phyloP scores from a whole-genome alignment of 495 filamentous ascomycete species.

The Lophium mytilinum region DNA sequence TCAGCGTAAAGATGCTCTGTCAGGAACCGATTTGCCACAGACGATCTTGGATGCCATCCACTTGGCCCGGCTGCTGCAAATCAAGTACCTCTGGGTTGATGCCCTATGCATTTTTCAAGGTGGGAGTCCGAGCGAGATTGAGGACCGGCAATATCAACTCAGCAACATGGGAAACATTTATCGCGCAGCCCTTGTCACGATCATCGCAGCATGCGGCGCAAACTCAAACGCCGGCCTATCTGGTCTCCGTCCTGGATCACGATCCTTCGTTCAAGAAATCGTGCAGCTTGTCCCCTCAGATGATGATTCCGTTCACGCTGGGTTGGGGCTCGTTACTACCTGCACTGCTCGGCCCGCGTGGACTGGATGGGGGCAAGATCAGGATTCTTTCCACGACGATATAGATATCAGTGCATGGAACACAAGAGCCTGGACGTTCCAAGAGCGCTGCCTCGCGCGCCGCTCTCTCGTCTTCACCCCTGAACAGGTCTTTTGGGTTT shows the following conservation, averaged over 20 bases:
- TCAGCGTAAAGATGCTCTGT: not conserved
- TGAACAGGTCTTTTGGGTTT: not conserved
- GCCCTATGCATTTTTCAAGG: conserved; percentile 6
- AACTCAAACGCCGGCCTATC: not conserved
- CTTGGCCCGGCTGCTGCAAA: not conserved
- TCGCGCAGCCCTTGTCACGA: not conserved
- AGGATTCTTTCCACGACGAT: not conserved
- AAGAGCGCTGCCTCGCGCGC: not conserved
- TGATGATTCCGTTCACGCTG: not conserved
- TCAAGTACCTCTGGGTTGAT: conserved; percentile 5
- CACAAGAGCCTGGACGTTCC: not conserved
- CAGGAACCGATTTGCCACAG: not conserved
- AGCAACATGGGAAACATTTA: conserved; percentile 1
- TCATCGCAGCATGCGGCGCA: not conserved
- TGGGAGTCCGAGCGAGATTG: not conserved
- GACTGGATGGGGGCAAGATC: not conserved
- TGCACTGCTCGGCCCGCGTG: not conserved
- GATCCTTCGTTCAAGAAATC: not conserved
- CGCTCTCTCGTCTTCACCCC: not conserved
- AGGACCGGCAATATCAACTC: conserved; percentile 1
- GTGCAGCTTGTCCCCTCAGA: not conserved
- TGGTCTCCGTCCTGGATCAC: not conserved
- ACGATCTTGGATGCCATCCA: conserved; percentile 1
- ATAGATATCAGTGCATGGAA: no score
- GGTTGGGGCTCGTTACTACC: not conserved